These are phyloP conservation scores for Tricholoma hemisulphureum DNA, from an alignment of 768 basidiomycete species.

Conservation along the genomic window DNA sequence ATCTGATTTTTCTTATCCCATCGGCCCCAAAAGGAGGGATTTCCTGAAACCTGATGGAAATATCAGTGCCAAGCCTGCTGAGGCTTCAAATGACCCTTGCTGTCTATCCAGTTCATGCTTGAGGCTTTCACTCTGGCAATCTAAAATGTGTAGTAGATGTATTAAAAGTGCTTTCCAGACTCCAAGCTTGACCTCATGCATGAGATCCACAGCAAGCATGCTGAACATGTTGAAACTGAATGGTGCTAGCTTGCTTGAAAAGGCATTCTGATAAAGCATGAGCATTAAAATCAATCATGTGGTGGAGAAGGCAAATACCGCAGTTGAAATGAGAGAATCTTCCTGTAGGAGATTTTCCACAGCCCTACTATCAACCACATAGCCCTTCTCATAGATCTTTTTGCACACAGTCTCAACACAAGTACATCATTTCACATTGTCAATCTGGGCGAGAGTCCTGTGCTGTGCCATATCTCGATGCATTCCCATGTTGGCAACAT, in stretches of 20 bases:
- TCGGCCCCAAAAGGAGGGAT: conserved; percentile 30
- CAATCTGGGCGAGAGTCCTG: background rate
- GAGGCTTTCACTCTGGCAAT: conserved; percentile 12
- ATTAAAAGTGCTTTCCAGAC: conserved; percentile 41
- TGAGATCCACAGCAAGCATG: conserved; percentile 31
- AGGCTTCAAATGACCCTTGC: conserved; percentile 8
- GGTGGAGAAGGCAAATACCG: background rate
- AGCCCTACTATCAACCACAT: background rate
- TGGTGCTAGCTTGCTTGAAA: background rate
- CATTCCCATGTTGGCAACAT: conserved; percentile 9
- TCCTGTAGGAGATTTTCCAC: background rate
- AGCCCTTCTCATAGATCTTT: background rate
- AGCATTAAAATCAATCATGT: background rate
- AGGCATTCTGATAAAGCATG: background rate
- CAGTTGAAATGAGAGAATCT: background rate
- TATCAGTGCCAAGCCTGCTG: background rate
- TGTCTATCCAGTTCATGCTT: conserved; percentile 22
- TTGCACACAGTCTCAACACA: conserved; percentile 11
- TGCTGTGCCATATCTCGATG: conserved; percentile 15
- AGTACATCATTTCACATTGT: conserved; percentile 1
- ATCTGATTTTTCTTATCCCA: no score
- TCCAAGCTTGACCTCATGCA: conserved; percentile 41
- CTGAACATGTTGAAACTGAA: conserved; percentile 24
- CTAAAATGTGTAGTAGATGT: conserved; percentile 33
- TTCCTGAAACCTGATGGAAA: conserved; percentile 23